Evolutionary conservation across 129 eudicot species (phyloP).

Genomic region (Logfia minima): DNA sequence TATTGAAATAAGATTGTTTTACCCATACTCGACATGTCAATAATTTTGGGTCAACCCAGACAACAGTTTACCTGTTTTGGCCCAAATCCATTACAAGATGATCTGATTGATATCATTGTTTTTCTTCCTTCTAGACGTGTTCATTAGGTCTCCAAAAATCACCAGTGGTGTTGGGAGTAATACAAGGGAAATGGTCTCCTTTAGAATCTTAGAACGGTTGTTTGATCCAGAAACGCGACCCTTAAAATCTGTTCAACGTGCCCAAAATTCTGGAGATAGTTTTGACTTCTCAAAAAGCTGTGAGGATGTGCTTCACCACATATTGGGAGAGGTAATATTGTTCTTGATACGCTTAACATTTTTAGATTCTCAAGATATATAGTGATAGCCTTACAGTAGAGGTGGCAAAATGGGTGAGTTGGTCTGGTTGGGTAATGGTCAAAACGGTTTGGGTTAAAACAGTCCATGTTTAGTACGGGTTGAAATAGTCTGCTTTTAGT

Average conservation of each 20-base stretch:
- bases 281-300: conserved; percentile 9
- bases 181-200: conserved; percentile 10
- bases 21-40: neutral
- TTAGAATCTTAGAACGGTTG: conserved; percentile 10
- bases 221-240: neutral
- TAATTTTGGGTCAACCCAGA: neutral
- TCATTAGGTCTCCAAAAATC: neutral
- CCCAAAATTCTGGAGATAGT: conserved; percentile 4
- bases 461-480: neutral
- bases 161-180: conserved; percentile 9
- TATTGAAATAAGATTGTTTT: neutral
- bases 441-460: neutral
- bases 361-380: neutral
- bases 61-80: neutral
- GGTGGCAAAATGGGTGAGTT: neutral
- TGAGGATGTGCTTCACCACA: conserved; percentile 12
- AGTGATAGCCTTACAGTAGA: neutral
- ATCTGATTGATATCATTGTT: neutral
- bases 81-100: neutral
- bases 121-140: neutral
- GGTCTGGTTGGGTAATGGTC: neutral
- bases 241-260: neutral
- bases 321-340: neutral
- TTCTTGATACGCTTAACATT: neutral
- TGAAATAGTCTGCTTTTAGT: neutral